Evolutionary conservation across 2,329 filamentous ascomycete genomes (phyloP).

Genomic region (Sclerotinia minor): DNA sequence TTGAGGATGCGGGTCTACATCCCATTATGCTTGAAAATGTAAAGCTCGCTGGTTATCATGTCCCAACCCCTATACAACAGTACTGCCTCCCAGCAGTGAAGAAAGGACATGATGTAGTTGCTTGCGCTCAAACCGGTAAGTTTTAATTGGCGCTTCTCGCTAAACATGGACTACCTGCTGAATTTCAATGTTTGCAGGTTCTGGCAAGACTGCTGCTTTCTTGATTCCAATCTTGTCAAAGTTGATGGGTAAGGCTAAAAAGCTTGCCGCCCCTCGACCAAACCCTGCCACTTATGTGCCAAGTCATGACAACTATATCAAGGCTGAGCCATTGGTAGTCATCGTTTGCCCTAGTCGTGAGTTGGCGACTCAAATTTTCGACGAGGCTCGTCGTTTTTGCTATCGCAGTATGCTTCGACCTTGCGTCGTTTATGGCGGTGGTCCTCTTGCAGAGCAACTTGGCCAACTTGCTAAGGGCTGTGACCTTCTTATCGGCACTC

Average conservation of each 20-base stretch:
- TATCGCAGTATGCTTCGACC: constrained; percentile 95
- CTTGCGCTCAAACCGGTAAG: constrained; percentile 88
- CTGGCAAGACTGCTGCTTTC: constrained; percentile 94
- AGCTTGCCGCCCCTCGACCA: constrained; percentile 76
- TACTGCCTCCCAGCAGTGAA: constrained; percentile 81
- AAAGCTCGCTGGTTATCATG: constrained; percentile 65
- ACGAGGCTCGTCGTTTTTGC: constrained; percentile 87
- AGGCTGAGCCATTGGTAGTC: constrained; percentile 84
- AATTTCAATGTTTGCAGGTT: constrained; percentile 58
- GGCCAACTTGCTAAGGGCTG: constrained; percentile 78
- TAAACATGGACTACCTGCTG: neutral
- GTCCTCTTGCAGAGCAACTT: constrained; percentile 67
- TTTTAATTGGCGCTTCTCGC: constrained; percentile 24
- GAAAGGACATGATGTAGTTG: constrained; percentile 77
- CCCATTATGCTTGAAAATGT: constrained; percentile 81
- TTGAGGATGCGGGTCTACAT: constrained; percentile 79
- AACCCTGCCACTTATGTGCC: constrained; percentile 58
- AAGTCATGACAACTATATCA: constrained; percentile 50
- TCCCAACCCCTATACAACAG: constrained; percentile 83
- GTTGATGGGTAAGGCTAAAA: constrained; percentile 94
- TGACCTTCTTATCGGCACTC: constrained; percentile 84
- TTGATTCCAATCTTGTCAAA: constrained; percentile 85
- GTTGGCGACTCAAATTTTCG: constrained; percentile 90
- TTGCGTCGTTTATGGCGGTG: constrained; percentile 85
- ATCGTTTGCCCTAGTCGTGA: constrained; percentile 86